A percentile compares a stretch with the other conserved stretches of the same genome.
phyloP scores from a whole-genome alignment of 2,329 filamentous ascomycete species.

The Monosporascus sp. region DNA sequence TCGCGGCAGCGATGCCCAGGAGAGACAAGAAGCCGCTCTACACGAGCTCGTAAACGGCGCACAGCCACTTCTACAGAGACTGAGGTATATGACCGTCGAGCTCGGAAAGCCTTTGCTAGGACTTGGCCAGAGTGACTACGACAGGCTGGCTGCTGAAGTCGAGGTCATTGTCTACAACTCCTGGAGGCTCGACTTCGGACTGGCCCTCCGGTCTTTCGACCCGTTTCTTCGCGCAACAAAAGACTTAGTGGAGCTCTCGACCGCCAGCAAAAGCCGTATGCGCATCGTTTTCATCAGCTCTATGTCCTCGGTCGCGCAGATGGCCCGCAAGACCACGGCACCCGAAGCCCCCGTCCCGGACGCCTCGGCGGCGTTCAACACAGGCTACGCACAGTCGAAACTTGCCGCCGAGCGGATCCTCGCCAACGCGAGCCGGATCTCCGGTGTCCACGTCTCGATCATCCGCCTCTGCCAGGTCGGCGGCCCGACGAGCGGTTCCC shows the following conservation, averaged over 20 bases:
- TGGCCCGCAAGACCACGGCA: background rate
- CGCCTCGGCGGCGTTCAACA: conserved; percentile 6
- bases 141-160: conserved; percentile 1
- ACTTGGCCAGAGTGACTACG: background rate
- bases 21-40: background rate
- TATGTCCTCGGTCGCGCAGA: conserved; percentile 1
- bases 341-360: conserved; percentile 6
- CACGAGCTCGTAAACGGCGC: background rate
- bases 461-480: conserved; percentile 16
- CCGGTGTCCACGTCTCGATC: conserved; percentile 12
- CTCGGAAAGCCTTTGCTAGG: conserved; percentile 6
- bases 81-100: conserved; percentile 2
- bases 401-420: conserved; percentile 15
- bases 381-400: conserved; percentile 20
- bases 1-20: background rate
- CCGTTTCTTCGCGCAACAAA: conserved; percentile 5
- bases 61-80: background rate
- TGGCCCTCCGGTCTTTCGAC: conserved; percentile 9
- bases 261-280: background rate
- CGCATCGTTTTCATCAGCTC: conserved; percentile 20
- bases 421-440: background rate
- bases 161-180: conserved; percentile 14
- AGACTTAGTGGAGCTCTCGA: conserved; percentile 6
- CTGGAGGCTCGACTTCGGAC: conserved; percentile 15
- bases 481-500: conserved; percentile 1